Conservation (phyloP, 305 asterid genomes). For the Fraxinus ornus region DNA sequence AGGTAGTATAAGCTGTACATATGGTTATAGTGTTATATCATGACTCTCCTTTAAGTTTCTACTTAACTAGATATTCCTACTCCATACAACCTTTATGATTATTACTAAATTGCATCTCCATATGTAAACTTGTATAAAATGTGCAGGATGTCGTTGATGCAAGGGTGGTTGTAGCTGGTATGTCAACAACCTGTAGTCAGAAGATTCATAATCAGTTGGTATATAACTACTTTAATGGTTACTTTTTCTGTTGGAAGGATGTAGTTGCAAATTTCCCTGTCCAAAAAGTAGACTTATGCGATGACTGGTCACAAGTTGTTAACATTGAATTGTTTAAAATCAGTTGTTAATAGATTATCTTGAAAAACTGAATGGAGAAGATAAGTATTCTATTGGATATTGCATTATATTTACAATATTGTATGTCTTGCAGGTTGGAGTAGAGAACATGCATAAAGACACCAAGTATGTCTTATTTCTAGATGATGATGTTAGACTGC, state of each 20-base stretch:
- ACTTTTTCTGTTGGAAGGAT: constrained; percentile 16
- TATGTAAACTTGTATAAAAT: constrained; percentile 4
- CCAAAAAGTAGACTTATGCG: neutral
- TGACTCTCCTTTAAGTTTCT: constrained; percentile 13
- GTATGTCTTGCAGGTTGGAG: constrained; percentile 67
- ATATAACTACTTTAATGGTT: constrained; percentile 17
- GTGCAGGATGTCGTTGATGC: constrained; percentile 71
- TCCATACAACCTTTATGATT: constrained; percentile 5
- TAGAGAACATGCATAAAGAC: constrained; percentile 87
- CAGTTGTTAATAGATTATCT: constrained; percentile 6
- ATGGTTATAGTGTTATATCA: neutral
- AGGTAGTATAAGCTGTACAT: constrained; percentile 2
- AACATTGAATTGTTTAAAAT: constrained; percentile 2
- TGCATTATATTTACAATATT: constrained; percentile 9
- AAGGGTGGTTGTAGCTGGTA: constrained; percentile 77
- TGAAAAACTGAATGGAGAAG: neutral
- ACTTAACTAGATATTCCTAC: constrained; percentile 6
- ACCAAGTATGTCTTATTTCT: constrained; percentile 86
- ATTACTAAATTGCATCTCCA: constrained; percentile 17
- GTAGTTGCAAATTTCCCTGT: neutral
- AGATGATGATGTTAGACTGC: constrained; percentile 96
- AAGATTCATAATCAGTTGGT: constrained; percentile 98
- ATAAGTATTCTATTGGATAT: neutral
- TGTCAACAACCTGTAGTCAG: constrained; percentile 96
- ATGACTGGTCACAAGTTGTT: neutral